Evolutionary conservation across 345 rosid species (phyloP), one percentile per base, ranked within the genome.

Genomic region (Acer campestre): DNA sequence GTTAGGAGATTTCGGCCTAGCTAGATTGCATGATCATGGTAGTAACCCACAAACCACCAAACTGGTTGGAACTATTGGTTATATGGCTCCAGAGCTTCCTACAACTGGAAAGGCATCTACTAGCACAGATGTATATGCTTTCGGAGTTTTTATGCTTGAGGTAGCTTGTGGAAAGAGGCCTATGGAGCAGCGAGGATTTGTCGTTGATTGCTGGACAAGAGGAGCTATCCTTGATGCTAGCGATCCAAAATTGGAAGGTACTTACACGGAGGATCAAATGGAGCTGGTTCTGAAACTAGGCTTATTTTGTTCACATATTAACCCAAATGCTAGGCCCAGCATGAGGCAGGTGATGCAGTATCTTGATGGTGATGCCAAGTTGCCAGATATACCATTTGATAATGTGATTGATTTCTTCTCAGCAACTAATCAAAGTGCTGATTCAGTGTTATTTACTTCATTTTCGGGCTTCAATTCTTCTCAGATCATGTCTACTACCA

Each of bases 41-140:
- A 68, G 73, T 22, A 72, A 79, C 71, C 88, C 83, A 22, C 63
- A 59, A 18, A 59, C 63, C 9, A 59, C 90, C 3, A 70, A 76
- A 4, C 51, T 82, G 61, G 89, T 81, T 0, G 93, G 93, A 25
- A 90, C 91, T 0, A 3, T 84, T 17, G 93, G 91, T 4, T 88
- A 90, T 73, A 66, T 90, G 73, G 89, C 90, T 10, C 89, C 86
- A 0, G 91, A 90, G 78, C 73, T 84, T 29, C 46, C 80, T 0
- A 67, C 75, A 65, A 88, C 82, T 7, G 90, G 89, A 38, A 72
- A 12, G n/a, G 53, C 66, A 58, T 12, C 18, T 23, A 22, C 75
- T 14, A 40, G 67, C 67, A 40, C 76, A 35, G 51, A 56, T 20
- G 75, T 35, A 18, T 71, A 31, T 56, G 51, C 75, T 51, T 56